Percentiles rank a stretch among this genome's conserved stretches.
Conservation (phyloP, 2,329 filamentous ascomycete species). For the Apiospora arundinis region DNA sequence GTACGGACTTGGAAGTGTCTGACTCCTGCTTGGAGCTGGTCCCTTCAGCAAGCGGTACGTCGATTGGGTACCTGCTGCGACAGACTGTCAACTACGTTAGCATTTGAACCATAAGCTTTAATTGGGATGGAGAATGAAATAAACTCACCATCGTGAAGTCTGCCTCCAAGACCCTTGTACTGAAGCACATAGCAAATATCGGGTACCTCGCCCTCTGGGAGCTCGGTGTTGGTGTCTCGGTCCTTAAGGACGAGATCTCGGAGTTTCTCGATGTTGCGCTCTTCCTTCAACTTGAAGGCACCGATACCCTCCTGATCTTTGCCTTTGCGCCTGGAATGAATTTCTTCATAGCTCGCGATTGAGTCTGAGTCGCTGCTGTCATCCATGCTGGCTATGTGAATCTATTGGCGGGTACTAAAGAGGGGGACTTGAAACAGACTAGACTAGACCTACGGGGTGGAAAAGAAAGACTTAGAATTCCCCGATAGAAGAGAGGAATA, state of each 20-base stretch:
- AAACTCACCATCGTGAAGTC: slow-evolving; percentile 44
- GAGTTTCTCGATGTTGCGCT: slow-evolving; percentile 27
- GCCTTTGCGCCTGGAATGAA: slow-evolving; percentile 27
- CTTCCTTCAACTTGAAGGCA: slow-evolving; percentile 23
- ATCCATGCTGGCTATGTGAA: not conserved
- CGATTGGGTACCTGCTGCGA: slow-evolving; percentile 47
- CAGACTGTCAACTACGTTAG: slow-evolving; percentile 38
- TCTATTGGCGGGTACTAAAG: not conserved
- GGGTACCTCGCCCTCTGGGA: slow-evolving; percentile 41
- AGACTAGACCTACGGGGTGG: too few species aligned
- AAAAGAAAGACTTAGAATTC: too few species aligned
- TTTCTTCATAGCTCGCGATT: slow-evolving; percentile 43
- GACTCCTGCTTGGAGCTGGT: slow-evolving; percentile 30
- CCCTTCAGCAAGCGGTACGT: slow-evolving; percentile 39
- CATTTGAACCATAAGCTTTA: not conserved
- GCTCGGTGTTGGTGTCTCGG: slow-evolving; percentile 26
- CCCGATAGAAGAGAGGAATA: too few species aligned
- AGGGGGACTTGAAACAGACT: too few species aligned
- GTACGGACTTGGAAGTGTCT: slow-evolving; percentile 41
- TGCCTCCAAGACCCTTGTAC: slow-evolving; percentile 43
- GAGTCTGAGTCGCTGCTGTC: slow-evolving; percentile 37
- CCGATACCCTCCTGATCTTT: not conserved
- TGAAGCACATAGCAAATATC: slow-evolving; percentile 51
- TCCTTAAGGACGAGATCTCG: slow-evolving; percentile 29
- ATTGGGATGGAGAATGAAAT: not conserved